Evolutionary conservation across 1,139 yeast species (phyloP).

Genomic region (Yamadazyma blattariae): DNA sequence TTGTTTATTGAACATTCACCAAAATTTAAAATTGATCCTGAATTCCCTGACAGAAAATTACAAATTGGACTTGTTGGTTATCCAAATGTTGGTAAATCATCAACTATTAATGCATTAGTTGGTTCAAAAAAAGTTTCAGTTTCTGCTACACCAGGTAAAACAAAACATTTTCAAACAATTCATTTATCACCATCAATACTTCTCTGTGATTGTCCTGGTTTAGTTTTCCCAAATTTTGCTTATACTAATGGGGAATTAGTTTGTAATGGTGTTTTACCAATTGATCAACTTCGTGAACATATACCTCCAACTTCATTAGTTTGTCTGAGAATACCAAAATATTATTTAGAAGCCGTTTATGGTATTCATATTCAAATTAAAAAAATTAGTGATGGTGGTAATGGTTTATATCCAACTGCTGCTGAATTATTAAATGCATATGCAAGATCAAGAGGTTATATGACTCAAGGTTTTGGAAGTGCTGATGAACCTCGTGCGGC

Average conservation of each 20-base stretch:
- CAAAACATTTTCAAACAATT: conserved; percentile 98
- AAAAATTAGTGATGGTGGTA: conserved; percentile 82
- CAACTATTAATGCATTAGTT: conserved; percentile 91
- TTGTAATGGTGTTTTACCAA: conserved; percentile 96
- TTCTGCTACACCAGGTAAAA: conserved; percentile 97
- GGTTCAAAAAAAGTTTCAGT: conserved; percentile 97
- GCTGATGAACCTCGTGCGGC: conserved; percentile 98
- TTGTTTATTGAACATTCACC: conserved; percentile 83
- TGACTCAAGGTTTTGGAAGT: conserved; percentile 96
- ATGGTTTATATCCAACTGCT: conserved; percentile 79
- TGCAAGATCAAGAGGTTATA: conserved; percentile 95
- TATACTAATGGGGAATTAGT: conserved; percentile 95
- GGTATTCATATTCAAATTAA: conserved; percentile 85
- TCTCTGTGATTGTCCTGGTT: conserved; percentile 98
- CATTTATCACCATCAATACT: conserved; percentile 77
- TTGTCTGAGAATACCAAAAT: conserved; percentile 86
- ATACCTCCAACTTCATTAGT: conserved; percentile 90
- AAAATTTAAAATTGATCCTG: conserved; percentile 52
- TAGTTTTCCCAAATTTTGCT: conserved; percentile 97
- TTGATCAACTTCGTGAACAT: conserved; percentile 92
- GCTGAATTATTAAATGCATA: conserved; percentile 87
- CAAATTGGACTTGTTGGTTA: conserved; percentile 97
- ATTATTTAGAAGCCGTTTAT: conserved; percentile 83
- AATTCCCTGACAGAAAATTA: conserved; percentile 58
- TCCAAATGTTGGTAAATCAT: conserved; percentile 95